Evolutionary conservation across 768 basidiomycete genomes (phyloP).

Genomic region (Ramaria rubella): DNA sequence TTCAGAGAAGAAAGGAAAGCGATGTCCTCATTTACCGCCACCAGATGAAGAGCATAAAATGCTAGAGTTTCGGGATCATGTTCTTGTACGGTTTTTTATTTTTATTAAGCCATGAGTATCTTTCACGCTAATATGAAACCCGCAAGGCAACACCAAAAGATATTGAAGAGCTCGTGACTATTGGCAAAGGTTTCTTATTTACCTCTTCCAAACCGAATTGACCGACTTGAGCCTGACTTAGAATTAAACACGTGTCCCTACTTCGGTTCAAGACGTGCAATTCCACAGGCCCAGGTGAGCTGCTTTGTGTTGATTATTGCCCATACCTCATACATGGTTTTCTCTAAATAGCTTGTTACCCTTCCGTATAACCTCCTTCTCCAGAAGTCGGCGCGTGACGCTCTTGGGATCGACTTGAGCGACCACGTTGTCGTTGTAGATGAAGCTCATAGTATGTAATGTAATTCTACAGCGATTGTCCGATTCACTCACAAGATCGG

Average conservation of each 20-base stretch:
- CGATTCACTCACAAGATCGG: background rate
- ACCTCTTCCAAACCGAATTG: too few relatives aligned
- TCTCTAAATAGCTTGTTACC: constrained; percentile 82
- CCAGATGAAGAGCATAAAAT: constrained; percentile 61
- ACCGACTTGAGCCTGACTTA: too few relatives aligned
- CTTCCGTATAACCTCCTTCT: constrained; percentile 92
- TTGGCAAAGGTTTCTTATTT: constrained; percentile 51
- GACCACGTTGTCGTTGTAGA: constrained; percentile 88
- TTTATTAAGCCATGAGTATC: constrained; percentile 5
- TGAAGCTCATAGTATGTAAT: constrained; percentile 85
- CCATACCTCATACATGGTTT: background rate
- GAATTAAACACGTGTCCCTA: constrained; percentile 70
- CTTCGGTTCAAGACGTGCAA: constrained; percentile 83
- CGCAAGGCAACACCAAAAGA: constrained; percentile 87
- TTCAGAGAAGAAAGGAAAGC: constrained; percentile 54
- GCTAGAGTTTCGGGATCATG: constrained; percentile 81
- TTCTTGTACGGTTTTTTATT: constrained; percentile 49
- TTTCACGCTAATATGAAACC: too few relatives aligned
- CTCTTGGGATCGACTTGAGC: constrained; percentile 77
- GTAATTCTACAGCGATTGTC: constrained; percentile 7
- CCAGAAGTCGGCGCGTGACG: constrained; percentile 75
- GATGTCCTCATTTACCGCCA: constrained; percentile 74
- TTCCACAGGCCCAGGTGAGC: constrained; percentile 82
- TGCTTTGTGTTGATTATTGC: background rate
- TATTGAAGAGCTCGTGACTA: constrained; percentile 81